Percentiles rank a stretch among this genome's conserved stretches.
phyloP scores from a whole-genome alignment of 2,329 filamentous ascomycete genomes.

The Colletotrichum plurivorum region DNA sequence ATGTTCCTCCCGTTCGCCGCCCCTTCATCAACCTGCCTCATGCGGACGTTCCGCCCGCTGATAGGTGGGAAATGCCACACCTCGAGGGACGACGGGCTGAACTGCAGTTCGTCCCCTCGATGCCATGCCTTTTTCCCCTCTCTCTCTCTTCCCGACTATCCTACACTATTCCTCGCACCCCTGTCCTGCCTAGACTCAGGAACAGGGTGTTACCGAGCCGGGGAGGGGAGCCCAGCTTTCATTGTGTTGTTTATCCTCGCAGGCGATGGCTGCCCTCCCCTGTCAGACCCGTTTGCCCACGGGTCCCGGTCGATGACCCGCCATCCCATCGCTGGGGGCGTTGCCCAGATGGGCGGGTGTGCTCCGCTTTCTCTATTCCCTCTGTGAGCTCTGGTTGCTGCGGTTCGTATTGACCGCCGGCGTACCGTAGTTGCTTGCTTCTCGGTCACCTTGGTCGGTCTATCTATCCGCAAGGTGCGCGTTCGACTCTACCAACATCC shows the following conservation, averaged over 20 bases:
- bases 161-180: slow-evolving; percentile 18
- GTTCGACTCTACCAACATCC: not conserved
- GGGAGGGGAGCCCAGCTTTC: slow-evolving; percentile 24
- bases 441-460: slow-evolving; percentile 6
- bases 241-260: slow-evolving; percentile 14
- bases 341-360: slow-evolving; percentile 29
- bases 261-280: slow-evolving; percentile 18
- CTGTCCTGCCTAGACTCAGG: slow-evolving; percentile 38
- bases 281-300: slow-evolving; percentile 18
- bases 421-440: slow-evolving; percentile 22
- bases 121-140: slow-evolving; percentile 3
- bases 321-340: slow-evolving; percentile 21
- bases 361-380: slow-evolving; percentile 16
- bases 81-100: slow-evolving; percentile 29
- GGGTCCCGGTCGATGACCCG: slow-evolving; percentile 31
- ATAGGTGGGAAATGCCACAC: slow-evolving; percentile 46
- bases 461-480: slow-evolving; percentile 17
- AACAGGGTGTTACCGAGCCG: slow-evolving; percentile 33
- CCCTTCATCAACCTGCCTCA: slow-evolving; percentile 46
- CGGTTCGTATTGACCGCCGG: slow-evolving; percentile 31
- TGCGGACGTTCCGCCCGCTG: slow-evolving; percentile 44
- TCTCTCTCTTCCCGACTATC: slow-evolving; percentile 1
- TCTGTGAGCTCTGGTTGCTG: slow-evolving; percentile 34
- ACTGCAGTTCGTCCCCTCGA: slow-evolving; percentile 22
- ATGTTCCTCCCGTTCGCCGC: slow-evolving; percentile 36